These are phyloP conservation scores for Lichenothelia convexa DNA, from an alignment of 495 filamentous ascomycete genomes.

Conservation along the genomic window DNA sequence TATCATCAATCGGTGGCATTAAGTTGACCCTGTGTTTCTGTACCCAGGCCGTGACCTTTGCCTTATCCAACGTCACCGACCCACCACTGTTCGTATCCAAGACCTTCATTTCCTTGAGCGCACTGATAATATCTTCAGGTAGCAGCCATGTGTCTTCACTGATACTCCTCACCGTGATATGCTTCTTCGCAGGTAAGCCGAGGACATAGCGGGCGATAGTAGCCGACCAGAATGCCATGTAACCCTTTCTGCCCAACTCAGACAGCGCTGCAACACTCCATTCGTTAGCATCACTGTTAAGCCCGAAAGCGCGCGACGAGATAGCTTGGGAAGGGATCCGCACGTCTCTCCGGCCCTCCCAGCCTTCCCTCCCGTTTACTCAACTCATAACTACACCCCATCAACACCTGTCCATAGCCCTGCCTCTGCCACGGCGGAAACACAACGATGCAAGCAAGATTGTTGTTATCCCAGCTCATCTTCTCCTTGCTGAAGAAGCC, in stretches of 20 bases:
- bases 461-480: constrained; percentile 96
- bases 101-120: constrained; percentile 60
- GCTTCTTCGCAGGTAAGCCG: constrained; percentile 19
- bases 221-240: constrained; percentile 66
- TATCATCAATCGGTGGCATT: constrained; percentile 32
- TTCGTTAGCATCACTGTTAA: no score
- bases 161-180: constrained; percentile 36
- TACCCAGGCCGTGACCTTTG: constrained; percentile 36
- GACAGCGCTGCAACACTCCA: constrained; percentile 56
- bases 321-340: background rate
- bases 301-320: background rate
- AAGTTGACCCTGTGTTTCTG: constrained; percentile 26
- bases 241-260: constrained; percentile 61
- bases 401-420: constrained; percentile 73
- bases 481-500: constrained; percentile 99
- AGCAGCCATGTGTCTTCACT: constrained; percentile 56
- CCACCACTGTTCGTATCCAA: constrained; percentile 31
- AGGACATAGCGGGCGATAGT: constrained; percentile 54
- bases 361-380: constrained; percentile 68
- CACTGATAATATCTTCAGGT: constrained; percentile 63
- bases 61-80: constrained; percentile 34
- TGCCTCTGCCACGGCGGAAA: constrained; percentile 92
- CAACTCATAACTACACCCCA: constrained; percentile 85
- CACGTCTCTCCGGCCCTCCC: constrained; percentile 77
- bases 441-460: constrained; percentile 87